phyloP scores from a whole-genome alignment of 2,329 filamentous ascomycete genomes.

The Ceratocystis ficicola region DNA sequence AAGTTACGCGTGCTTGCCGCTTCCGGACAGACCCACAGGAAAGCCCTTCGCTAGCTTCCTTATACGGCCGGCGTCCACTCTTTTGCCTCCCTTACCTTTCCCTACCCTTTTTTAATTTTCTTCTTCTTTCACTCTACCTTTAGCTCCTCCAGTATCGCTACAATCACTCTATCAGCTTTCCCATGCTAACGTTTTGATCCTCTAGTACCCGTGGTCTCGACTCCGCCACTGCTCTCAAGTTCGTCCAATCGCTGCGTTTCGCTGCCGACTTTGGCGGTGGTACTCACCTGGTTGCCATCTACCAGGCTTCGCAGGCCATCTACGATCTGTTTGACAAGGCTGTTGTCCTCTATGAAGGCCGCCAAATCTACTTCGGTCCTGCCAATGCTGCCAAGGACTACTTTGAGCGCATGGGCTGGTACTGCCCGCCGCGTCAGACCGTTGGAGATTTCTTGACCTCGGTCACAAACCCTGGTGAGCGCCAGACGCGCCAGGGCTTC shows the following conservation, averaged over 20 bases:
- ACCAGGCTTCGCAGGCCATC: slow-evolving; percentile 57
- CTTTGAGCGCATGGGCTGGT: slow-evolving; percentile 58
- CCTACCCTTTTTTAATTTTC: neutral
- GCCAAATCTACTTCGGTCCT: slow-evolving; percentile 64
- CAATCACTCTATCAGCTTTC: neutral
- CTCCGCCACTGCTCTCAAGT: slow-evolving; percentile 60
- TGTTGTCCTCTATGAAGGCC: slow-evolving; percentile 61
- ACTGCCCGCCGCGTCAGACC: slow-evolving; percentile 54
- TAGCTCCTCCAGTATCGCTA: too few species aligned
- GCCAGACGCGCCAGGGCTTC: slow-evolving; percentile 43
- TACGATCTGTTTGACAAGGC: slow-evolving; percentile 67
- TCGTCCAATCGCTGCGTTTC: slow-evolving; percentile 53
- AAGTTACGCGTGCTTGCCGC: neutral
- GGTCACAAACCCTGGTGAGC: slow-evolving; percentile 52
- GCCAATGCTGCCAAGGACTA: slow-evolving; percentile 47
- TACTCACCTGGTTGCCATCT: slow-evolving; percentile 55
- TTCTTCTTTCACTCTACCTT: too few species aligned
- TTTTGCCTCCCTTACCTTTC: neutral
- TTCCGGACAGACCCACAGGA: neutral
- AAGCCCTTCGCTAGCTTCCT: neutral
- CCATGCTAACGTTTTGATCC: neutral
- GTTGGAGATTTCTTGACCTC: slow-evolving; percentile 59
- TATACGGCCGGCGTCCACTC: neutral
- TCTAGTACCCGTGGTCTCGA: slow-evolving; percentile 56
- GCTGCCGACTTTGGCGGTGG: slow-evolving; percentile 51